These are phyloP conservation scores for Hyaloscypha bicolor DNA, from an alignment of 495 filamentous ascomycete genomes.

Conservation along the genomic window DNA sequence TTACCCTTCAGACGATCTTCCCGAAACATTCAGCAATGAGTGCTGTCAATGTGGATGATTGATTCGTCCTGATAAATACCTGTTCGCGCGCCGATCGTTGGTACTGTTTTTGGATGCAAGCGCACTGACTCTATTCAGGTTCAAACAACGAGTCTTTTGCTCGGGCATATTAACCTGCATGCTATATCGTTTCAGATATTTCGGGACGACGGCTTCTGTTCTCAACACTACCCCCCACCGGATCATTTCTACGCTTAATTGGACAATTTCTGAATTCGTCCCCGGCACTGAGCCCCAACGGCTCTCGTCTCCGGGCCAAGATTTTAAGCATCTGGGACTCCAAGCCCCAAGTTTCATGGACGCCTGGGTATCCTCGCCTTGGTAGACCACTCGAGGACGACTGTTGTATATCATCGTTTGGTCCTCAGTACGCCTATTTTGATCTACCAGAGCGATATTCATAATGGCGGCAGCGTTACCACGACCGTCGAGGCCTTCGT, in stretches of 20 bases:
- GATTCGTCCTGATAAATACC: slow-evolving; percentile 13
- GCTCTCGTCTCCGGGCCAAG: slow-evolving; percentile 14
- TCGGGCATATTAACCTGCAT: slow-evolving; percentile 31
- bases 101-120: slow-evolving; percentile 17
- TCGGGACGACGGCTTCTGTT: slow-evolving; percentile 17
- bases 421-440: not conserved
- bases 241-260: slow-evolving; percentile 13
- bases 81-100: slow-evolving; percentile 9
- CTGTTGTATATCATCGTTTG: slow-evolving; percentile 20
- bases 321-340: slow-evolving; percentile 20
- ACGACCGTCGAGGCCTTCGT: slow-evolving; percentile 47
- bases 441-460: slow-evolving; percentile 3
- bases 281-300: slow-evolving; percentile 1
- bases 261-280: slow-evolving; percentile 10
- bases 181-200: slow-evolving; percentile 29
- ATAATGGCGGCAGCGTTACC: slow-evolving; percentile 66
- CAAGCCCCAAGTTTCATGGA: slow-evolving; percentile 31
- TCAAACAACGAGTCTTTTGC: slow-evolving; percentile 22
- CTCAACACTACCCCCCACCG: not conserved
- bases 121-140: slow-evolving; percentile 24
- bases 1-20: not conserved
- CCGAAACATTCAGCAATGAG: not conserved
- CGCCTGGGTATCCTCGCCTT: slow-evolving; percentile 10
- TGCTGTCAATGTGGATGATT: not conserved
- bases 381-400: slow-evolving; percentile 15